Evolutionary conservation across 23 red algal genomes (phyloP), one percentile per base, ranked within the genome.

Genomic region (Gracilaria domingensis): DNA sequence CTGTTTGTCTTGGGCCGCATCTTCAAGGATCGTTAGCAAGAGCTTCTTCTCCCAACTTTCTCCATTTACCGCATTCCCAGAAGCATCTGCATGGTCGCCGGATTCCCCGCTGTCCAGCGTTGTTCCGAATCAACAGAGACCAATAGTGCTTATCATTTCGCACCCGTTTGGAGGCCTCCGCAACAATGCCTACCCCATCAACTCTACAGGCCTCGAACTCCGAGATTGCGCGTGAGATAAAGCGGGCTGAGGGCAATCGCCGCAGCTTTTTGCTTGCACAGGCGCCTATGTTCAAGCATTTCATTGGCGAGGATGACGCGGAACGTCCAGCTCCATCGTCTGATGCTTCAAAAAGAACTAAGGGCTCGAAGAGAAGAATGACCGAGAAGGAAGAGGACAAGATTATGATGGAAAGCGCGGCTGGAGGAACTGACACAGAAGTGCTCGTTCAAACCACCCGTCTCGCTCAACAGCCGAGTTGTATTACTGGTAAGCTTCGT

Each of bases 331-430:
- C 33, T 35, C 80, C 47, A 20, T 42, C 59, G 23, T 36, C 91
- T 6, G 28, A 51, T 23, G 58, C 89, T n/a, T 40, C 45, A 51
- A 38, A 29, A 7, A 16, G 79, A 29, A 44, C n/a, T 17, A 83
- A 53, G 17, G 70, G 45, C 51, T 70, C 64, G 6, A 88, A 88
- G 51, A 92, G 94, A 44, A 89, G 97, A 39, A 83, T 99, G 94
- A 99, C 97, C 29, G 97, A 99, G 78, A 95, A 88, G 37, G 97
- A 99, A 61, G 97, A 99, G 85, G 97, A 99, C 84, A 93, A 79
- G 53, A 79, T 95, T 29, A 87, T 99, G 87, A 91, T 99, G 80
- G 83, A 95, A 66, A 90, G 87, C 76, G 87, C 87, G 35, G 73
- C 69, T 45, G 71, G 59, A 66, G 58, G 54, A 2, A 85, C 73